Base-by-base conservation (phyloP, 495 filamentous ascomycete species). In the Neurospora sp. region DNA sequence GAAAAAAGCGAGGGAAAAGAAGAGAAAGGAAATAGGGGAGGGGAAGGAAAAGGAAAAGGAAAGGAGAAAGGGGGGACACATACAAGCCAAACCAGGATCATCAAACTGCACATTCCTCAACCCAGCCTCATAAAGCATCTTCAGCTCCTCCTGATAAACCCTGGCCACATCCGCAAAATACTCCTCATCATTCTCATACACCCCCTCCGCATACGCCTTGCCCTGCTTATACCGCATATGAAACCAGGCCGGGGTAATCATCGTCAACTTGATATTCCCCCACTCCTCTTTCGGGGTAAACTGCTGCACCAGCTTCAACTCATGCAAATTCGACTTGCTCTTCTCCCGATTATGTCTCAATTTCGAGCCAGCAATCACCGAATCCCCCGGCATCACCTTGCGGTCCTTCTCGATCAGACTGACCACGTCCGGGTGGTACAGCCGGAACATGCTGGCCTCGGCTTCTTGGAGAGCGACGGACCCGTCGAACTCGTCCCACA, bases 361-460 rank as follows among this genome's bases (percentile, higher is more conserved):
- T 83, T 93, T 93, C 75, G 88, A 86, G 2, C 87, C 91, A 75
- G 92, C 93, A 72, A 94, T 82, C 48, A 93, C 91, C 9, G 86
- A 89, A 80, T 93, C 91, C 39, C 89, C 90, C 7, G 91, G 91
- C 85, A 92, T 92, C 79, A 91, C 83, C 72, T 91, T 86, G 73
- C 89, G 87, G 39, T 78, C 81, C 69, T 75, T 75, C 78, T 87
- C 83, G 75, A 85, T 84, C 81, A 95, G 90, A 40, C 89, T 91
- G 37, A 91, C 89, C 71, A 96, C 89, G 77, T 94, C 92, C 11
- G 93, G 93, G 72, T 93, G 90, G 77, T 94, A 94, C 31, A 86
- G 82, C 14, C 91, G 87, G 83, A 93, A 94, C 77, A 92, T 87
- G 88, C 75, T 71, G 10, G 88, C 90, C 41, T 93, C 88, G 68